Base-by-base conservation (phyloP, 352 stramenopile genomes). In the Pythium sp. region DNA sequence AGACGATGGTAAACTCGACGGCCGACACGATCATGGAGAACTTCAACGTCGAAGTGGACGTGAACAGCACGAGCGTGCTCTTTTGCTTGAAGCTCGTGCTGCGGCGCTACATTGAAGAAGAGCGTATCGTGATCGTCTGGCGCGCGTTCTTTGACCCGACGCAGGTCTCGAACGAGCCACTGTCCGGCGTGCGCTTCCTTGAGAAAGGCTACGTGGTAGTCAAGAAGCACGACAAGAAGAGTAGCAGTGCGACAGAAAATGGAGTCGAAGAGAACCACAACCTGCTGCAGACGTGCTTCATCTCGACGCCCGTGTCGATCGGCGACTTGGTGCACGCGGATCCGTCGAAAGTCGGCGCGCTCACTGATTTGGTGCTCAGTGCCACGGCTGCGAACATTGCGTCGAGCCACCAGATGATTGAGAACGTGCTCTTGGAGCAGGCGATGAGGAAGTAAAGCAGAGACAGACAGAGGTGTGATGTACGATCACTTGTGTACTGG, bases 201-300 rank as follows among this genome's bases (percentile, higher is more conserved):
- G 82, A 91, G 55, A 79, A 80, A 36, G 82, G 82, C 0, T 91
- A 83, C 59, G 72, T 91, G 34, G 70, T 90, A 24, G 66, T 87
- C 57, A 77, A 78, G 67, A 53, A 32, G 32, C 2, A n/a, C 75
- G 41, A 47, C 41, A 47, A 47, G 14, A n/a, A 72, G 46, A 71
- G 15, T 20, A 58, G 20, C 18, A 11, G 38, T 28, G 15, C 1
- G 36, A 18, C 41, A n/a, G 14, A 9, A 47, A 15, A 43, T 9
- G 36, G 36, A 15, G 36, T 15, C 36, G 36, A 47, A 47, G 14
- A 47, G 41, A 47, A 47, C 41, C 41, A 22, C 22, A 68, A 53
- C 26, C 59, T 78, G 30, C 54, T 80, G 56, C 72, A 78, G 59
- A 76, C 75, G 58, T 73, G 70, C 68, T 74, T 73, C 58, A 62